Percentiles rank a stretch among this genome's conserved stretches.
These are phyloP conservation scores for Infundibulicybe gibba DNA, from an alignment of 768 basidiomycete species.

Conservation along the genomic window DNA sequence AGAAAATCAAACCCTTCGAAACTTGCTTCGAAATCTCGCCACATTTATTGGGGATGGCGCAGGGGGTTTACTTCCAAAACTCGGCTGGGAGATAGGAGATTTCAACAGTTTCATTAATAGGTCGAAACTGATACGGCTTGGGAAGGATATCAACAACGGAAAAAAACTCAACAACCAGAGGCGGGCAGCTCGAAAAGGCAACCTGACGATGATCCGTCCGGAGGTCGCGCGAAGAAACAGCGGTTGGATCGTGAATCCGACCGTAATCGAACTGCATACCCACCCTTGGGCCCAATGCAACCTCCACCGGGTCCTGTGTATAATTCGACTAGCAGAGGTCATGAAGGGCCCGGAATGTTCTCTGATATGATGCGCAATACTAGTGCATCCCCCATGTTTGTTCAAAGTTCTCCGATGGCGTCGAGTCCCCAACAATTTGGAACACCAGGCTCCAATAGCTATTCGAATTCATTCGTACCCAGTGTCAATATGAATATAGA, in stretches of 20 bases:
- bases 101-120: slow-evolving; percentile 82
- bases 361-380: slow-evolving; percentile 55
- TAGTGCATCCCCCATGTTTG: slow-evolving; percentile 60
- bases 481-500: slow-evolving; percentile 59
- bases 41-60: slow-evolving; percentile 86
- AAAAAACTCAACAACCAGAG: slow-evolving; percentile 30
- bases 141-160: slow-evolving; percentile 82
- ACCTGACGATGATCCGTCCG: slow-evolving; percentile 42
- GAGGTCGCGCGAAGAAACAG: slow-evolving; percentile 47
- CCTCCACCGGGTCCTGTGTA: slow-evolving; percentile 25
- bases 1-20: slow-evolving; percentile 84
- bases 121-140: slow-evolving; percentile 89
- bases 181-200: slow-evolving; percentile 42
- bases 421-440: slow-evolving; percentile 38
- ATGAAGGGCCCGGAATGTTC: slow-evolving; percentile 51
- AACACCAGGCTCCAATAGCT: slow-evolving; percentile 31
- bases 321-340: slow-evolving; percentile 36
- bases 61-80: slow-evolving; percentile 70
- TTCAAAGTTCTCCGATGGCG: slow-evolving; percentile 39
- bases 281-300: slow-evolving; percentile 56
- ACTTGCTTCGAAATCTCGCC: slow-evolving; percentile 70
- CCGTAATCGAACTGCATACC: slow-evolving; percentile 41
- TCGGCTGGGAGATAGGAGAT: slow-evolving; percentile 75
- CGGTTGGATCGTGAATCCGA: slow-evolving; percentile 41
- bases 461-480: slow-evolving; percentile 50